These are phyloP conservation scores for Postia placenta DNA, from an alignment of 768 basidiomycete species.

Conservation along the genomic window DNA sequence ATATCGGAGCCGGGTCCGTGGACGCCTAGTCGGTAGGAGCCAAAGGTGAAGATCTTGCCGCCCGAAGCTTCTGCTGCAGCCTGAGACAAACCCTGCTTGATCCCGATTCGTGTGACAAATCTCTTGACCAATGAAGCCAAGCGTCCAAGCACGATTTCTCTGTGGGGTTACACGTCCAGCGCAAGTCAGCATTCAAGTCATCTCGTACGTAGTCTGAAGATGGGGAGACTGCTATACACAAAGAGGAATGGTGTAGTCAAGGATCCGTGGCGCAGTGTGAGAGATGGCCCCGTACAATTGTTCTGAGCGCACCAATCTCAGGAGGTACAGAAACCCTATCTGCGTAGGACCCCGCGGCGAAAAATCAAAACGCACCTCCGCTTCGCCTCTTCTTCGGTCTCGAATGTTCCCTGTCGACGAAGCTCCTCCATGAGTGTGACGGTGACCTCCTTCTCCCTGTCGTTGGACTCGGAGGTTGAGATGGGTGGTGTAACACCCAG, in stretches of 20 bases:
- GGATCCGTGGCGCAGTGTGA: too few relatives aligned
- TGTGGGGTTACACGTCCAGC: too few relatives aligned
- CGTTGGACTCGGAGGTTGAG: slow-evolving; percentile 64
- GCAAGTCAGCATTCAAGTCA: too few relatives aligned
- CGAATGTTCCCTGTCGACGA: slow-evolving; percentile 78
- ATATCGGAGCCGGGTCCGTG: slow-evolving; percentile 96
- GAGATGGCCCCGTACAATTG: too few relatives aligned
- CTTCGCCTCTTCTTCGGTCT: slow-evolving; percentile 81
- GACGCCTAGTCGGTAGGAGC: slow-evolving; percentile 95
- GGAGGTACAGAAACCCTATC: background rate
- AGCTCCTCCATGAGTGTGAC: slow-evolving; percentile 87
- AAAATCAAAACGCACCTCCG: slow-evolving; percentile 58
- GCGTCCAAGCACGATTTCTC: slow-evolving; percentile 90
- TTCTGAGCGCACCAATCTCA: too few relatives aligned
- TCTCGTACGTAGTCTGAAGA: too few relatives aligned
- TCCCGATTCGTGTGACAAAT: slow-evolving; percentile 81
- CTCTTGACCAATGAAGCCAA: slow-evolving; percentile 86
- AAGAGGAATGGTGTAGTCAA: too few relatives aligned
- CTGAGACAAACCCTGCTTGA: slow-evolving; percentile 81
- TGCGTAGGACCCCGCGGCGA: background rate
- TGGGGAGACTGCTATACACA: too few relatives aligned
- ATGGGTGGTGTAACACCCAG: slow-evolving; percentile 86
- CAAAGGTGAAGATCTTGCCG: slow-evolving; percentile 98
- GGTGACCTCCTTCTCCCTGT: slow-evolving; percentile 80
- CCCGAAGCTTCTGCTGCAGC: slow-evolving; percentile 84